Evolutionary conservation across 768 basidiomycete species (phyloP), one percentile per base, ranked within the genome.

Genomic region (Pulveroboletus sp.): DNA sequence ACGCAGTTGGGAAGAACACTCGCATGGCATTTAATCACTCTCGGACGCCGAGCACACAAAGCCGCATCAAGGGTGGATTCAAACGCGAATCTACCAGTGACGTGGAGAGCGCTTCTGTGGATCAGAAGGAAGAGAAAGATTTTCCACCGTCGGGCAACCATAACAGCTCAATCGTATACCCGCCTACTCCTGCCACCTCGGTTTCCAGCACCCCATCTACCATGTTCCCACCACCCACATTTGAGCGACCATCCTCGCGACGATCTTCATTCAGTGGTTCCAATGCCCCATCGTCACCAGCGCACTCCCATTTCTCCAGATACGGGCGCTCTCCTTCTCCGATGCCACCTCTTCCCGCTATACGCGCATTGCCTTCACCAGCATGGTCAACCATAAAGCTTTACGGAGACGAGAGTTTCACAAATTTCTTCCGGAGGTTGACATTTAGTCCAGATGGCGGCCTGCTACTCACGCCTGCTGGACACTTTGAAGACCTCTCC

Each of bases 401-500:
- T 13, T 99, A 98, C 61, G 93, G 94, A 39, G 95, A 98, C 67
- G 94, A 97, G 67, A 90, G 85, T 57, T 91, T 82, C 60, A 93
- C 92, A 5, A 93, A 94, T 59, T 99, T 98, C 73, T 99, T 98
- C 77, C 75, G 97, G 24, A 79, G 97, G 31, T 73, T 99, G 51
- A 86, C 87, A 11, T 99, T 97, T 70, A 93, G 91, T 46, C 91
- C 95, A 2, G 97, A 99, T 64, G 97, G 97, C 0, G 90, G 86
- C 10, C 74, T 99, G 31, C 76, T 99, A 38, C 73, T 98, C 56
- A 98, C 97, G 0, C 97, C 97, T 0, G 95, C 97, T 2, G 97
- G 97, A 1, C 90, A 95, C 63, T 97, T 97, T 60, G 94, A 98
- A 64, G 95, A 98, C 66, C 88, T 91, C 4, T 82, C 87, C 13